Base-by-base conservation (phyloP, 1,139 yeast genomes). In the Pneumocystis wakefieldiae region DNA sequence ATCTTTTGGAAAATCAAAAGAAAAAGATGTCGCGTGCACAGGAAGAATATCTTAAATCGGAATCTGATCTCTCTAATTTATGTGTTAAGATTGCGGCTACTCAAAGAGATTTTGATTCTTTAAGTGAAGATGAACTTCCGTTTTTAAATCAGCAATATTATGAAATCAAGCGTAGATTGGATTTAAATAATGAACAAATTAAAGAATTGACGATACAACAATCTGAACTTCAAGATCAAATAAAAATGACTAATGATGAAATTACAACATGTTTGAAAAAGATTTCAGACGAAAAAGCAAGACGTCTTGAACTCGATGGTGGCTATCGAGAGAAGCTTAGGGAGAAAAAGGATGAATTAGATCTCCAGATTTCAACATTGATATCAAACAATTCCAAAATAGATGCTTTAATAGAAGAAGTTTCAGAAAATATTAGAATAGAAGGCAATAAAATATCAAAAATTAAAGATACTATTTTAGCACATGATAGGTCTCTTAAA, bases 401-500 rank as follows among this genome's bases (percentile, higher is more conserved):
- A 35, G 62, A 64, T 17, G 61, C 61, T 6, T 61, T 67, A 48
- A 57, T 64, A 24, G 68, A 69, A 38, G 67, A 68, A 15, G 59
- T 66, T 7, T 62, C 64, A 14, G 61, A 62, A 7, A 69, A 62
- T 68, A 75, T 70, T 61, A 67, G 67, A 8, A 71, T 74, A 62
- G 71, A 73, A 35, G 66, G 70, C 38, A 64, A 66, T 8, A 77
- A 76, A 59, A 74, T 78, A 3, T 65, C 68, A 2, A 66, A 69
- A 1, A 68, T 74, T 8, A 71, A 76, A 53, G 67, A 68, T 7
- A 74, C 71, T 58, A 73, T 80, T 7, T 63, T 68, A 35, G 62
- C 62, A 15, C 80, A 80, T 64, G 75, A 76, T 63, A 71, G 70
- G 39, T 74, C 76, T 62, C 73, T 81, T 15, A 76, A 76, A 60